Evolutionary conservation across 495 filamentous ascomycete species (phyloP), one percentile per base, ranked within the genome.

Genomic region (Annulohypoxylon bovei): DNA sequence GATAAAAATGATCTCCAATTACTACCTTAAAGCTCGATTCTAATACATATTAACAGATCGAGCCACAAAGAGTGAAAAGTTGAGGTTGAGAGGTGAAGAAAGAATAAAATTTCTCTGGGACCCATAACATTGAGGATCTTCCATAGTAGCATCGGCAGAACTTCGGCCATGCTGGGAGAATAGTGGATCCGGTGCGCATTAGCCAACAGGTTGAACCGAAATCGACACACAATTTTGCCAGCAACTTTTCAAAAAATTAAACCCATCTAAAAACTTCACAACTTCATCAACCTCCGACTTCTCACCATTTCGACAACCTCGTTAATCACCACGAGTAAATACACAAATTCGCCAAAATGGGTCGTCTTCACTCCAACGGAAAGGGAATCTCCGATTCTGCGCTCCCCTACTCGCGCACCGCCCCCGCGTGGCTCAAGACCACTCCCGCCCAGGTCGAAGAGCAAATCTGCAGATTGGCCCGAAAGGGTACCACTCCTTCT

Each of bases 381-480:
- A 99, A 99, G 91, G 96, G 96, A 82, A 98, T 98, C 81, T 91
- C 93, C 59, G 84, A 91, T 84, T 96, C 92, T 63, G 93, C 96
- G 75, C 87, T 98, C 84, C 96, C 96, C 68, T 98, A 98, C 90
- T 96, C 92, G 57, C 95, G 96, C 85, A 90, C 88, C 66, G 81
- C 93, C 61, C 94, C 95, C 23, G 85, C 92, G 58, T 99, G 95
- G 95, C 85, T 96, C 80, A 97, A 96, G 89, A 91, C 91, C 80
- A 95, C 92, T 71, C 83, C 85, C 67, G 92, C 95, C 55, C 90
- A 93, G 85, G 93, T 99, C 79, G 93, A 94, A 68, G 96, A 98
- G 78, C 93, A 98, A 85, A 98, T 99, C 87, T 96, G 93, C 92
- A 95, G 95, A 86, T 90, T 98, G 75, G 95, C 95, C 74, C 95